Evolutionary conservation across 352 stramenopile genomes (phyloP).

Genomic region (Globisporangium abappressorium): DNA sequence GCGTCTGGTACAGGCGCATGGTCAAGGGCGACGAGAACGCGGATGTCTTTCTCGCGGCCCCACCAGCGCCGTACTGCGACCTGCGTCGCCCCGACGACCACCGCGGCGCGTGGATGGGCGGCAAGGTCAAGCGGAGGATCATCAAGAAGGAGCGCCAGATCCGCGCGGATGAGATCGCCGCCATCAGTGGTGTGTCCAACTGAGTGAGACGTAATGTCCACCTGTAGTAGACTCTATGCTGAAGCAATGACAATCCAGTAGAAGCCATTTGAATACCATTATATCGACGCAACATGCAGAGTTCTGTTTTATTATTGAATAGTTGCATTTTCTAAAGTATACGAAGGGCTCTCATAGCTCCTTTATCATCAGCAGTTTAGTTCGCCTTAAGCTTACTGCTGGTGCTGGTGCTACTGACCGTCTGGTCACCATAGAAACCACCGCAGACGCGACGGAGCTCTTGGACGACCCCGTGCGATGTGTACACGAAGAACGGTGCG

Average conservation of each 20-base stretch:
- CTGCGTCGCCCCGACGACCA: conserved; percentile 33
- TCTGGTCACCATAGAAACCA: not conserved
- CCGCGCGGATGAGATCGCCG: not conserved
- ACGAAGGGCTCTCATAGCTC: not conserved
- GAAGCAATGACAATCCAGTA: not conserved
- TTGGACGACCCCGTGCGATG: conserved; percentile 25
- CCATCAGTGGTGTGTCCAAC: not conserved
- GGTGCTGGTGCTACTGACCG: not conserved
- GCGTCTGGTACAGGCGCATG: conserved; percentile 32
- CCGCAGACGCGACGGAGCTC: conserved; percentile 10
- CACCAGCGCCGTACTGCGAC: conserved; percentile 24
- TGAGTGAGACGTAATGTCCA: not conserved
- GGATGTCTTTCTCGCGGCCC: conserved; percentile 19
- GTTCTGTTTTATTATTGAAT: not conserved
- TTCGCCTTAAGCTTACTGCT: conserved; percentile 7
- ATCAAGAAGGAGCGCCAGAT: conserved; percentile 22
- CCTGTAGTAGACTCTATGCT: not conserved
- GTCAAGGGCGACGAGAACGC: conserved; percentile 25
- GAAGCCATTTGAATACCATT: not conserved
- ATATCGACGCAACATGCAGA: not conserved
- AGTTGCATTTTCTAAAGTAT: not conserved
- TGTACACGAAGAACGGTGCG: conserved; percentile 36
- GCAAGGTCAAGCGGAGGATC: conserved; percentile 25
- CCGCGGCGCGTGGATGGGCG: conserved; percentile 34
- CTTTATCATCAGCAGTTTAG: not conserved